Base-by-base conservation (phyloP, 371 early-diverging fungal species). In the Lichtheimia corymbifera region DNA sequence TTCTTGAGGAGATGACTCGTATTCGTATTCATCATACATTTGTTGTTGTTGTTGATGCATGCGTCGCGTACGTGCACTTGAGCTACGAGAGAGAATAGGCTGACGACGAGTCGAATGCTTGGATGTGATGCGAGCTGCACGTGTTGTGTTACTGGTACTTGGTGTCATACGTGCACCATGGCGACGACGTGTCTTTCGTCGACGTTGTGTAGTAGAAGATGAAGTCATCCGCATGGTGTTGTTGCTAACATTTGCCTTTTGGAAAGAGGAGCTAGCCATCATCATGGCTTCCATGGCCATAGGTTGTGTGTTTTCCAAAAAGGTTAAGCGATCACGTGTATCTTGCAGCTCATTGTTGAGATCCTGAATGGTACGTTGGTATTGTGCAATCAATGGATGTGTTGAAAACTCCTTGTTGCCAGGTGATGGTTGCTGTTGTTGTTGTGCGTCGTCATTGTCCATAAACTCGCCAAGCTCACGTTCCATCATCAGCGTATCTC, bases 401-500 rank as follows among this genome's bases (percentile, higher is more conserved):
- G 64, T 53, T 17, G 58, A 40, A 13, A n/a, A 50, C 24, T 65
- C 47, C 25, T 58, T 40, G n/a, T 27, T 50, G 25, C 2, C 17
- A 3, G 42, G 24, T 28, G 42, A 51, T 41, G 42, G 22, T 11
- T 35, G 28, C 7, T 7, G 9, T 9, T 4, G 35, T 35, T 9
- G 35, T 9, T 22, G 22, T 20, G 55, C 35, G 2, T 18, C 14
- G 2, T 58, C 50, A 14, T 61, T 63, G 44, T 67, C 58, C 69
- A 72, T 61, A 27, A 77, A 70, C 53, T 74, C 68, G 25, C 70
- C 72, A 43, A 77, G 62, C 47, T 81, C 83, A 30, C 81, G 79
- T 53, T 87, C 85, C 54, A 85, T 76, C 50, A 85, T 53, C 1
- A 87, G 72, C 0, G 84, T 84, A 41, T 88, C 87, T 49, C 86